Conservation (phyloP, 176 grass and related monocot genomes). For the Oryza brachyantha region DNA sequence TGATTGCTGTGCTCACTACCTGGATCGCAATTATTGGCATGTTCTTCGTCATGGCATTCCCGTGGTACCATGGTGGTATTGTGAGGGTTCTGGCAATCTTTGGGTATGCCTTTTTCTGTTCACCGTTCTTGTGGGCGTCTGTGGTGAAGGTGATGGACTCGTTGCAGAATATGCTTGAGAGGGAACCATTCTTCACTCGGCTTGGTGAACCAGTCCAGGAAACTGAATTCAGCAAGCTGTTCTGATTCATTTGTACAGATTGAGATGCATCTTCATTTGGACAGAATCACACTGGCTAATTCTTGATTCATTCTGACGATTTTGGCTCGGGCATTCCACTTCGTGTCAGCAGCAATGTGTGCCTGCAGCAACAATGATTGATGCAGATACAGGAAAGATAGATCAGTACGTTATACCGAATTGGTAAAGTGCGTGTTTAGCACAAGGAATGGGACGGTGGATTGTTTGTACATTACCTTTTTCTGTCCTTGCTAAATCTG, state of each 20-base stretch:
- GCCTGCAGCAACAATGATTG: conserved; percentile 36
- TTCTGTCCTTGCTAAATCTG: conserved; percentile 3
- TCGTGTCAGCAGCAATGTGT: conserved; percentile 19
- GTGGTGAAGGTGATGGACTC: conserved; percentile 59
- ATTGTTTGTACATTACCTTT: conserved; percentile 30
- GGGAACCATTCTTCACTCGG: conserved; percentile 74
- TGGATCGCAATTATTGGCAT: conserved; percentile 55
- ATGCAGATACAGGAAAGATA: conserved; percentile 40
- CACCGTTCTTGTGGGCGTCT: conserved; percentile 70
- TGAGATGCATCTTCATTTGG: conserved; percentile 20
- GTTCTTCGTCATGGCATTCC: conserved; percentile 81
- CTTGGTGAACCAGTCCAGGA: conserved; percentile 61
- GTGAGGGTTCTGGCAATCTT: conserved; percentile 61
- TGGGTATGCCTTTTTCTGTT: conserved; percentile 58
- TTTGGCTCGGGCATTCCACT: conserved; percentile 34
- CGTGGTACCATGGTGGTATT: conserved; percentile 84
- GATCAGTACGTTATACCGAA: conserved; percentile 26
- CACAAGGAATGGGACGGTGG: conserved; percentile 13
- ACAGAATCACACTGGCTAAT: conserved; percentile 18
- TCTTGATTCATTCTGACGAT: conserved; percentile 46
- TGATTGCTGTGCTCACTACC: conserved; percentile 57
- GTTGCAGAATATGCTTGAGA: conserved; percentile 58
- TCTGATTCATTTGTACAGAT: conserved; percentile 52
- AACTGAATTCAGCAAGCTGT: conserved; percentile 87
- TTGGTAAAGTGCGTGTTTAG: conserved; percentile 12